These are phyloP conservation scores for Gossypium trilobum DNA, from an alignment of 441 rosid genomes.

Conservation along the genomic window DNA sequence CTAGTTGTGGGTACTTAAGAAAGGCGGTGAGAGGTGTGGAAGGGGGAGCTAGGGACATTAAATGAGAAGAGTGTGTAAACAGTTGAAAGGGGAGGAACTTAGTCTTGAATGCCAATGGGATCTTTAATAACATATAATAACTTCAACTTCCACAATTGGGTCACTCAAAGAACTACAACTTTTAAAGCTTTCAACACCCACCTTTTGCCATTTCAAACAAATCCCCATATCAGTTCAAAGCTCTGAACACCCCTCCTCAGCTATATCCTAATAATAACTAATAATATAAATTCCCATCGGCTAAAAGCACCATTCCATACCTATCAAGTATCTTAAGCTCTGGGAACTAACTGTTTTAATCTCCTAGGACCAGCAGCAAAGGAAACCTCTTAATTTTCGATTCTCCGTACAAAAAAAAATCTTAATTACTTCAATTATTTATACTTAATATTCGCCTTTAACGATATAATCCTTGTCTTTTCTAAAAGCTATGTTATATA, in stretches of 20 bases:
- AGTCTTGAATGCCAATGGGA: constrained; percentile 48
- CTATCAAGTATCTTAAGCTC: neutral
- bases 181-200: constrained; percentile 18
- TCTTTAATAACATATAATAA: constrained; percentile 42
- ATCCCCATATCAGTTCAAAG: constrained; percentile 29
- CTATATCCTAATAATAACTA: neutral
- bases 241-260: constrained; percentile 28
- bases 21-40: constrained; percentile 40
- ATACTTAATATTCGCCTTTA: too few relatives aligned
- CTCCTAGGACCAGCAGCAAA: neutral
- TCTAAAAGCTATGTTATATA: neutral
- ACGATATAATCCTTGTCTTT: neutral
- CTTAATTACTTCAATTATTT: too few relatives aligned
- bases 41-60: constrained; percentile 20
- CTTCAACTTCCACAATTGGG: constrained; percentile 56
- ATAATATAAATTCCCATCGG: constrained; percentile 11
- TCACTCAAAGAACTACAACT: constrained; percentile 25
- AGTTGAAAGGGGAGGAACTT: constrained; percentile 52
- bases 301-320: neutral
- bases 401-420: neutral
- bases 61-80: constrained; percentile 41
- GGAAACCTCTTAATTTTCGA: neutral
- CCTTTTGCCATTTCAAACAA: constrained; percentile 11
- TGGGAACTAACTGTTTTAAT: neutral
- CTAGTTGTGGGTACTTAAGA: constrained; percentile 10